phyloP scores from a whole-genome alignment of 768 basidiomycete genomes.

The Rhizopogon rudus region DNA sequence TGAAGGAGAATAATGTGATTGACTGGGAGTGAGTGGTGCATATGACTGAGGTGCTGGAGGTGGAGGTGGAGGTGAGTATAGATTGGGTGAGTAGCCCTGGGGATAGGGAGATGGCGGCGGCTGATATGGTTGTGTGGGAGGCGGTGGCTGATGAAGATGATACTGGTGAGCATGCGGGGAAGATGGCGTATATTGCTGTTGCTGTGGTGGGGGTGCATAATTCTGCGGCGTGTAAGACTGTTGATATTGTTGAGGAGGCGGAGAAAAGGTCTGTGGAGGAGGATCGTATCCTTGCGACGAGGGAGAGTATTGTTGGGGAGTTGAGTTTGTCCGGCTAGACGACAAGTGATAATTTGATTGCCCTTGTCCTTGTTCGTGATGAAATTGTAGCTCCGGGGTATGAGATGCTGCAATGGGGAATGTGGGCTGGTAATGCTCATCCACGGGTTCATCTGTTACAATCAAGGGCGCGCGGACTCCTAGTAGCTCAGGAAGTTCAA shows the following conservation, averaged over 20 bases:
- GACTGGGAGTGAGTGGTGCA: slow-evolving; percentile 1
- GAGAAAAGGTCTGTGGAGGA: background rate
- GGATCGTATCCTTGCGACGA: slow-evolving; percentile 1
- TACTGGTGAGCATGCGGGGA: slow-evolving; percentile 13
- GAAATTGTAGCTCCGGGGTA: background rate
- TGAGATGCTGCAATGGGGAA: background rate
- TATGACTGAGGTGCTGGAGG: slow-evolving; percentile 8
- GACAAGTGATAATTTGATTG: background rate
- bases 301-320: slow-evolving; percentile 11
- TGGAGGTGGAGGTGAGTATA: slow-evolving; percentile 6
- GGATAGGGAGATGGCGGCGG: slow-evolving; percentile 31
- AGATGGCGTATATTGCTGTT: slow-evolving; percentile 8
- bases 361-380: background rate
- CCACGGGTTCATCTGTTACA: slow-evolving; percentile 3
- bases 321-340: background rate
- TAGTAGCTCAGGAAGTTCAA: too few species aligned
- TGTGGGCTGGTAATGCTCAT: slow-evolving; percentile 7
- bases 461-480: too few species aligned
- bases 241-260: slow-evolving; percentile 9
- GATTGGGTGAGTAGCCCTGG: slow-evolving; percentile 7
- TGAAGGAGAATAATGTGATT: slow-evolving; percentile 5
- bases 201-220: slow-evolving; percentile 6
- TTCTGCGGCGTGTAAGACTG: slow-evolving; percentile 10
- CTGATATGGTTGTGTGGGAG: background rate
- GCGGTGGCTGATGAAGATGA: background rate